Percentiles rank a stretch among this genome's conserved stretches.
Evolutionary conservation across 177 flowering plant species (phyloP).

Genomic region (Vitis hybrid): DNA sequence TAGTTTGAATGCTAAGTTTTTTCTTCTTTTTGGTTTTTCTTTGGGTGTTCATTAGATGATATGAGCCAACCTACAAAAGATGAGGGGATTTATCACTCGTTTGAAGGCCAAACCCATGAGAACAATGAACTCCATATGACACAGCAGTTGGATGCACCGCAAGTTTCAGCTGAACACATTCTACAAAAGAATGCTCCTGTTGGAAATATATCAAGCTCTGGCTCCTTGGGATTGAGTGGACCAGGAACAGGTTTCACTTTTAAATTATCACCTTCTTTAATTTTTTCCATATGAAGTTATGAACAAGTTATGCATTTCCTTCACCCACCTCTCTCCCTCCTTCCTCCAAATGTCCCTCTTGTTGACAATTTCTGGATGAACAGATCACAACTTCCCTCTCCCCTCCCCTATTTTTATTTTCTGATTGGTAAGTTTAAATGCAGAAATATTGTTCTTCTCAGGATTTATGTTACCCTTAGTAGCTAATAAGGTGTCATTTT

Average conservation of each 20-base stretch:
- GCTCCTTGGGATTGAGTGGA: constrained; percentile 12
- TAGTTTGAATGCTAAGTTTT: constrained; percentile 3
- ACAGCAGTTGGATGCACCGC: constrained; percentile 19
- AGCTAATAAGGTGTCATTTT: too few species aligned
- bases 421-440: too few species aligned
- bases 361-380: too few species aligned
- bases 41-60: constrained; percentile 42
- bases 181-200: constrained; percentile 5
- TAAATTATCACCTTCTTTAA: background rate
- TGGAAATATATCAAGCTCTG: constrained; percentile 13
- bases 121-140: constrained; percentile 13
- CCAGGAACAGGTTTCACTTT: constrained; percentile 24
- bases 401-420: background rate
- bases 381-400: too few species aligned
- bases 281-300: background rate
- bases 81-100: constrained; percentile 8
- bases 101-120: constrained; percentile 15
- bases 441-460: too few species aligned
- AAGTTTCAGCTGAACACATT: constrained; percentile 9
- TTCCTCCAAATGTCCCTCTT: background rate
- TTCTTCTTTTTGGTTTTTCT: background rate
- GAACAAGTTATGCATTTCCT: background rate
- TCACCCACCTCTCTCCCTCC: background rate
- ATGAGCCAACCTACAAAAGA: constrained; percentile 42
- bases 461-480: too few species aligned